Evolutionary conservation across 768 basidiomycete genomes (phyloP), one percentile per base, ranked within the genome.

Genomic region (Leccinum incarnatum): DNA sequence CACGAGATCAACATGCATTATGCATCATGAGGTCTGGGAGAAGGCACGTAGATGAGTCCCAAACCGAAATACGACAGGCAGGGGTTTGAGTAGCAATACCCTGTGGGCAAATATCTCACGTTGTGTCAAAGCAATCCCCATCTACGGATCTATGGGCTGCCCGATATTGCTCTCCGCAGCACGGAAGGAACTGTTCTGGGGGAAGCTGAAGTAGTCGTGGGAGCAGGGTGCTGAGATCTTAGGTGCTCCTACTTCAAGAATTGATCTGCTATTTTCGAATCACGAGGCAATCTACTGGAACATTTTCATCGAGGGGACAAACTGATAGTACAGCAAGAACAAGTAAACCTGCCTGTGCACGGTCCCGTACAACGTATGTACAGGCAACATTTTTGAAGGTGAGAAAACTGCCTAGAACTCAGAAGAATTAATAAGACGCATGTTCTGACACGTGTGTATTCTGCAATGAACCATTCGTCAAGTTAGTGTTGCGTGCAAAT

Each of bases 261-360:
- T 64, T 55, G 69, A 53, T 58, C 60, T 62, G 60, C 32, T 55
- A 63, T 57, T 72, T 58, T 60, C 55, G 54, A 62, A 57, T 64
- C 51, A 67, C 52, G 54, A 60, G 57, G 62, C 63, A 69, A 74
- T 73, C 70, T 75, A 72, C 74, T 69, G 60, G 64, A 58, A 68
- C 56, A 66, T 58, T 66, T 69, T 75, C 60, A 69, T 70, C 72
- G 67, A 76, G 74, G 72, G 57, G 57, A 65, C 58, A 61, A 70
- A 57, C 50, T 65, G 65, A 57, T 63, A 62, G 60, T 63, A 72
- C 66, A 69, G 65, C 66, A 65, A 61, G 63, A 63, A 66, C 63
- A 61, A 63, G 62, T 73, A 65, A 73, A 77, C 76, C 76, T 76
- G 76, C 76, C 76, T 76, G 67, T 68, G 64, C 66, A 63, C 65